Evolutionary conservation across 2,329 filamentous ascomycete species (phyloP).

Genomic region (Claviceps monticola): DNA sequence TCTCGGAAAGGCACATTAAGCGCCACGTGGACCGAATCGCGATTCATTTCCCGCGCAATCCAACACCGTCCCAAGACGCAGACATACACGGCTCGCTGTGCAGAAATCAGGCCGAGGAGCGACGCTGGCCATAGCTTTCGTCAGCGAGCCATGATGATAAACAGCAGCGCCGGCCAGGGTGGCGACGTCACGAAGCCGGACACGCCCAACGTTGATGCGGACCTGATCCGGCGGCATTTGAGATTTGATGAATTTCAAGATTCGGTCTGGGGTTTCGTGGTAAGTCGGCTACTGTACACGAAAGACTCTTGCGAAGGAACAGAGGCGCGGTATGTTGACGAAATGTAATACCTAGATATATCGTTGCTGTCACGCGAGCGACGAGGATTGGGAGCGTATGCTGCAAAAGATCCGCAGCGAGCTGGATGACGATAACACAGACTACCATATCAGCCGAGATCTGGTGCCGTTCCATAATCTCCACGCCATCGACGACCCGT

Average conservation of each 20-base stretch:
- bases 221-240: background rate
- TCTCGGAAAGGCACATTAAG: too few relatives aligned
- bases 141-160: background rate
- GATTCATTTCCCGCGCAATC: too few relatives aligned
- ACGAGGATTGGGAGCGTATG: background rate
- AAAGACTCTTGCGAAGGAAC: background rate
- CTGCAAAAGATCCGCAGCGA: background rate
- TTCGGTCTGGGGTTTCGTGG: constrained; percentile 1
- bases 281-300: background rate
- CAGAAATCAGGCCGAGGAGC: too few relatives aligned
- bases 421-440: background rate
- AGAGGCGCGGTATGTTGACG: background rate
- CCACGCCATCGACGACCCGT: background rate
- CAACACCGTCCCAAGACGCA: too few relatives aligned
- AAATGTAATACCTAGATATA: background rate
- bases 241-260: background rate
- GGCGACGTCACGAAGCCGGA: background rate
- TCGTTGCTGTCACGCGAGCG: background rate
- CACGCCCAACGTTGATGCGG: background rate
- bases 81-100: too few relatives aligned
- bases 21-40: too few relatives aligned
- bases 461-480: background rate
- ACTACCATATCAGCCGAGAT: background rate
- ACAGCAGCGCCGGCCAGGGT: background rate
- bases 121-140: too few relatives aligned